Evolutionary conservation across 2,329 filamentous ascomycete species (phyloP).

Genomic region (Daldinia sp.): DNA sequence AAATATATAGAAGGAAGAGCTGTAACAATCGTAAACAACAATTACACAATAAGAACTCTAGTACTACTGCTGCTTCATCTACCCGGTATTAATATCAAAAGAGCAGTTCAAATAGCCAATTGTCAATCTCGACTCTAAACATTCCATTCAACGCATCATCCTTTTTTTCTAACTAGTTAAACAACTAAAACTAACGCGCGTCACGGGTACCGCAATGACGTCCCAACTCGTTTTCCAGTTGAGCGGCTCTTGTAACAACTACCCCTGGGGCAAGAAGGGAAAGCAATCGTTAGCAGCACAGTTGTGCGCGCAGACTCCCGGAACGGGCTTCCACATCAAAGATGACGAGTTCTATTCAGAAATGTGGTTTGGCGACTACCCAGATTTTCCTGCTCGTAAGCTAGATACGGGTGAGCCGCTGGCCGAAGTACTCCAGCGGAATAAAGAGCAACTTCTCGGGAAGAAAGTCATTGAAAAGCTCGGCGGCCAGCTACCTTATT

Average conservation of each 20-base stretch:
- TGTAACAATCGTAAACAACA: neutral
- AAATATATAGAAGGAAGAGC: neutral
- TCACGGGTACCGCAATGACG: constrained; percentile 34
- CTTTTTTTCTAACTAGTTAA: neutral
- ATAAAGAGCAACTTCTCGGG: constrained; percentile 74
- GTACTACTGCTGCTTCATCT: neutral
- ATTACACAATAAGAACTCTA: neutral
- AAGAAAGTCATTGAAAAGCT: constrained; percentile 70
- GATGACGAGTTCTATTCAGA: constrained; percentile 71
- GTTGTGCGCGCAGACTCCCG: constrained; percentile 74
- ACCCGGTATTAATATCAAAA: neutral
- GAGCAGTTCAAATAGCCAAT: neutral
- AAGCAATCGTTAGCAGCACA: constrained; percentile 73
- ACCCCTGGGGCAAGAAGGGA: constrained; percentile 78
- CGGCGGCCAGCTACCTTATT: constrained; percentile 74
- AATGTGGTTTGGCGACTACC: constrained; percentile 85
- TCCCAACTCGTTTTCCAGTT: constrained; percentile 58
- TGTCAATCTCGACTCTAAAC: neutral
- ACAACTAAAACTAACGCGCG: neutral
- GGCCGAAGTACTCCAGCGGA: constrained; percentile 70
- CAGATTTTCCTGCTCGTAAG: constrained; percentile 74
- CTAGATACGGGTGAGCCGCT: constrained; percentile 72
- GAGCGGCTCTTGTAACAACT: constrained; percentile 66
- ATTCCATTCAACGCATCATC: neutral
- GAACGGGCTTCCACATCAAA: constrained; percentile 72